Conservation (phyloP, 2,329 filamentous ascomycete species). For the Sporothrix globosa region DNA sequence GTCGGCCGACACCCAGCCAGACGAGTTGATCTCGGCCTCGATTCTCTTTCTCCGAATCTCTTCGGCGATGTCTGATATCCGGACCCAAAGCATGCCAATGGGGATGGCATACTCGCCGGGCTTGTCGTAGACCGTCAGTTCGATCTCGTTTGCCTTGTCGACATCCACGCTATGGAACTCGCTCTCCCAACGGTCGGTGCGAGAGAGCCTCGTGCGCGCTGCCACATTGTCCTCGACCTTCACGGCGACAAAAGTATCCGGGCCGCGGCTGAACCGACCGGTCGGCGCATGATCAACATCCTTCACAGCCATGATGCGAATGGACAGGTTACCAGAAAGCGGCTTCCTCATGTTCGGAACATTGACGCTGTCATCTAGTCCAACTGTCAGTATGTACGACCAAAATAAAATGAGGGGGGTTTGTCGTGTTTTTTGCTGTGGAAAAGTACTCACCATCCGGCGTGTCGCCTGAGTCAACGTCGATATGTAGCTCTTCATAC, state of each 20-base stretch:
- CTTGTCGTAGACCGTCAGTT: slow-evolving; percentile 97
- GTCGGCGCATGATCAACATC: slow-evolving; percentile 93
- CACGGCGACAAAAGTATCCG: slow-evolving; percentile 92
- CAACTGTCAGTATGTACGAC: background rate
- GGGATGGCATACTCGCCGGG: slow-evolving; percentile 86
- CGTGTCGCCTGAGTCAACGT: slow-evolving; percentile 77
- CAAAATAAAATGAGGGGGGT: too few relatives aligned
- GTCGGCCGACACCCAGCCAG: slow-evolving; percentile 96
- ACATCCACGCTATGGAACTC: slow-evolving; percentile 92
- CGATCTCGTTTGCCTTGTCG: slow-evolving; percentile 98
- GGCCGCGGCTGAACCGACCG: slow-evolving; percentile 81
- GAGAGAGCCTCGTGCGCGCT: slow-evolving; percentile 80
- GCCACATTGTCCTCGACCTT: slow-evolving; percentile 96
- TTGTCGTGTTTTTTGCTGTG: too few relatives aligned
- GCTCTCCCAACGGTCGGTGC: slow-evolving; percentile 88
- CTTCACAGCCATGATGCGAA: slow-evolving; percentile 84
- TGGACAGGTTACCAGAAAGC: slow-evolving; percentile 84
- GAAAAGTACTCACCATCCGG: slow-evolving; percentile 71
- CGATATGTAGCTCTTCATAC: slow-evolving; percentile 96
- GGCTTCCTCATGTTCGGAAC: slow-evolving; percentile 93
- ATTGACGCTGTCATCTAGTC: slow-evolving; percentile 89
- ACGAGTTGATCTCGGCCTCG: slow-evolving; percentile 90
- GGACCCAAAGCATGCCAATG: slow-evolving; percentile 93
- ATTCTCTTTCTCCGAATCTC: slow-evolving; percentile 98
- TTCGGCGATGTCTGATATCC: slow-evolving; percentile 95